These are phyloP conservation scores for Penicillium sclerotigenum DNA, from an alignment of 2,329 filamentous ascomycete genomes.

Conservation along the genomic window DNA sequence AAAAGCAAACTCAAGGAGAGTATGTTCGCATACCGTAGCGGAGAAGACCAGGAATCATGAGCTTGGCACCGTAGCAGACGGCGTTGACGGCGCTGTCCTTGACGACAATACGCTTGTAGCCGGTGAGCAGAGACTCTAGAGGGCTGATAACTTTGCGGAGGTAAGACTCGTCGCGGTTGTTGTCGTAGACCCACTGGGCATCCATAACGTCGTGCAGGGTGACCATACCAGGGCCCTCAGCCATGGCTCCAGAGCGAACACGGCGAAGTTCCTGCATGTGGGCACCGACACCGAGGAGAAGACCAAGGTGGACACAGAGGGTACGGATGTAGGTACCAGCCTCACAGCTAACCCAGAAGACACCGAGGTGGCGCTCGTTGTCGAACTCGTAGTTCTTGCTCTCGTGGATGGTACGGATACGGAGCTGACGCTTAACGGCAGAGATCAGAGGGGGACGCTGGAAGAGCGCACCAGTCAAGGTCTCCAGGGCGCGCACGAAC, in stretches of 20 bases:
- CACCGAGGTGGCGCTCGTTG: conserved; percentile 93
- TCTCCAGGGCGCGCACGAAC: conserved; percentile 90
- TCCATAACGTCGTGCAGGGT: conserved; percentile 95
- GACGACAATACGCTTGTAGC: conserved; percentile 95
- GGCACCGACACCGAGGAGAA: conserved; percentile 75
- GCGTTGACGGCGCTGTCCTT: conserved; percentile 97
- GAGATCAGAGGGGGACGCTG: conserved; percentile 96
- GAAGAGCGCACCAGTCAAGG: conserved; percentile 93
- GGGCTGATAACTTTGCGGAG: conserved; percentile 88
- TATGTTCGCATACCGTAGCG: conserved; percentile 67
- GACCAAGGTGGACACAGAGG: conserved; percentile 87
- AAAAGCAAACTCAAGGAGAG: neutral
- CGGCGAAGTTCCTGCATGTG: conserved; percentile 98
- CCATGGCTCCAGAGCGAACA: conserved; percentile 92
- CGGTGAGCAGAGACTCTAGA: conserved; percentile 84
- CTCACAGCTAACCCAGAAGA: conserved; percentile 99
- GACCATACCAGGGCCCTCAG: conserved; percentile 82
- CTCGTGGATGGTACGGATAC: conserved; percentile 97
- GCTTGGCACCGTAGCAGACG: conserved; percentile 96
- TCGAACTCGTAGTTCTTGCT: conserved; percentile 97
- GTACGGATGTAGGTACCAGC: conserved; percentile 98
- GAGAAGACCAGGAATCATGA: conserved; percentile 95
- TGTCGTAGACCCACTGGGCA: conserved; percentile 94
- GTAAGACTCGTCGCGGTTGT: conserved; percentile 90
- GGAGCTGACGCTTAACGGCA: conserved; percentile 96